Evolutionary conservation across 2,329 filamentous ascomycete species (phyloP).

Genomic region (Alternaria rosae): DNA sequence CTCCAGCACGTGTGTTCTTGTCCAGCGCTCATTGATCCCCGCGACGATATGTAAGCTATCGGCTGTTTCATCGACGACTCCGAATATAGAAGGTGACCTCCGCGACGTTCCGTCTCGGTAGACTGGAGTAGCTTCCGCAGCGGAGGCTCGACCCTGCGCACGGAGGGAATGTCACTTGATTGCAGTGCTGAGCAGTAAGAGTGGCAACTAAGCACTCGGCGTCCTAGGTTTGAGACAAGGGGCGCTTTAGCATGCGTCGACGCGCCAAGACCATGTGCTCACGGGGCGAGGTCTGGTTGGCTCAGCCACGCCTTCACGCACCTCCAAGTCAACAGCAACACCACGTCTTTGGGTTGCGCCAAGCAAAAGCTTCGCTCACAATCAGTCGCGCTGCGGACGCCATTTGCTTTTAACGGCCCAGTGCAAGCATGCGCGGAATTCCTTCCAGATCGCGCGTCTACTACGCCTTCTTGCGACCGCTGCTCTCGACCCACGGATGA

Average conservation of each 20-base stretch:
- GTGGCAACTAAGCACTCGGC: constrained; percentile 15
- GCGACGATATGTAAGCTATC: background rate
- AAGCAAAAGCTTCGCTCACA: constrained; percentile 23
- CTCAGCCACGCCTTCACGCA: background rate
- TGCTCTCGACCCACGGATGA: constrained; percentile 23
- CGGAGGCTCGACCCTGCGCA: constrained; percentile 13
- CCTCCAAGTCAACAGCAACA: constrained; percentile 12
- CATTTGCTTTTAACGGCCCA: constrained; percentile 25
- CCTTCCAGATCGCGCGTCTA: constrained; percentile 24
- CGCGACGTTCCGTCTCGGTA: constrained; percentile 5
- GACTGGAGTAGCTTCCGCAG: constrained; percentile 5
- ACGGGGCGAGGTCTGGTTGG: constrained; percentile 15
- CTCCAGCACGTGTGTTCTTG: constrained; percentile 15
- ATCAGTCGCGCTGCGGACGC: constrained; percentile 7
- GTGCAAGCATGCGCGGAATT: constrained; percentile 24
- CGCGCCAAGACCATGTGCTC: constrained; percentile 13
- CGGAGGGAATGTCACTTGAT: constrained; percentile 4
- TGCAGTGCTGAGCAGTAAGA: background rate
- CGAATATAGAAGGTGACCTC: constrained; percentile 22
- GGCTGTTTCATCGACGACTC: constrained; percentile 1
- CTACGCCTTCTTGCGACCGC: constrained; percentile 20
- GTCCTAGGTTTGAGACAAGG: constrained; percentile 15
- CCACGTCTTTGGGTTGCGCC: constrained; percentile 11
- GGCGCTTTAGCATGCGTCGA: constrained; percentile 1
- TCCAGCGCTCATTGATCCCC: constrained; percentile 13